Percentiles rank a stretch among this genome's conserved stretches.
phyloP scores from a whole-genome alignment of 441 rosid genomes.

The Capsella rubella region DNA sequence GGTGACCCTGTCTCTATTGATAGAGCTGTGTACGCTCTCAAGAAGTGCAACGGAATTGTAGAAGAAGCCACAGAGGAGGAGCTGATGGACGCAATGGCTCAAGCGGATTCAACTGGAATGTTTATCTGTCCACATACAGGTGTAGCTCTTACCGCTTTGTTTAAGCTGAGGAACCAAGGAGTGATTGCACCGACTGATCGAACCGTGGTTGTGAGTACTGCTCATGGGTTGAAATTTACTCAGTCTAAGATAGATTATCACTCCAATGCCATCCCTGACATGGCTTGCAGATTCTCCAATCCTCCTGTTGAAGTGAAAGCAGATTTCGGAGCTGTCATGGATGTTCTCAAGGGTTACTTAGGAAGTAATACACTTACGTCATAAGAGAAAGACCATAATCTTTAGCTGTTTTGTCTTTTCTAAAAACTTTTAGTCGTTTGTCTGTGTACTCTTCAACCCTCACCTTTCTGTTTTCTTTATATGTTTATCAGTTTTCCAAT shows the following conservation, averaged over 20 bases:
- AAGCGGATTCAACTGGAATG: conserved; percentile 78
- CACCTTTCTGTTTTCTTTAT: conserved; percentile 30
- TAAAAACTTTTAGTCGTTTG: conserved; percentile 23
- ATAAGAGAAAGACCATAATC: conserved; percentile 30
- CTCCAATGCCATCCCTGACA: conserved; percentile 62
- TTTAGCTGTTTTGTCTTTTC: conserved; percentile 6
- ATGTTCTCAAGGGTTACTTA: conserved; percentile 62
- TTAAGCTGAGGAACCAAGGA: conserved; percentile 66
- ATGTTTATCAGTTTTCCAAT: conserved; percentile 39
- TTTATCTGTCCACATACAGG: conserved; percentile 84
- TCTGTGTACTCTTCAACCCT: conserved; percentile 22
- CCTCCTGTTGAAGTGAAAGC: conserved; percentile 68
- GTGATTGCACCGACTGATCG: conserved; percentile 60
- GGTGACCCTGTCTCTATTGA: conserved; percentile 69
- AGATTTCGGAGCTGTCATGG: conserved; percentile 75
- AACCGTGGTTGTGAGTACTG: conserved; percentile 75
- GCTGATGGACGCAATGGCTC: conserved; percentile 79
- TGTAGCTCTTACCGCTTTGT: conserved; percentile 67
- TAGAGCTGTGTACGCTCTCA: conserved; percentile 68
- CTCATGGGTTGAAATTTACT: conserved; percentile 78
- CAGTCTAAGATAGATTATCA: conserved; percentile 74
- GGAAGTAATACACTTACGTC: conserved; percentile 47
- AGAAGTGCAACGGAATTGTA: conserved; percentile 65
- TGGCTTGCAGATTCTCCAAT: conserved; percentile 67
- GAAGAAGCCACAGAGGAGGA: conserved; percentile 80